Evolutionary conservation across 148 eudicot genomes (phyloP), one percentile per base, ranked within the genome.

Genomic region (Tetragonia tetragonoides): DNA sequence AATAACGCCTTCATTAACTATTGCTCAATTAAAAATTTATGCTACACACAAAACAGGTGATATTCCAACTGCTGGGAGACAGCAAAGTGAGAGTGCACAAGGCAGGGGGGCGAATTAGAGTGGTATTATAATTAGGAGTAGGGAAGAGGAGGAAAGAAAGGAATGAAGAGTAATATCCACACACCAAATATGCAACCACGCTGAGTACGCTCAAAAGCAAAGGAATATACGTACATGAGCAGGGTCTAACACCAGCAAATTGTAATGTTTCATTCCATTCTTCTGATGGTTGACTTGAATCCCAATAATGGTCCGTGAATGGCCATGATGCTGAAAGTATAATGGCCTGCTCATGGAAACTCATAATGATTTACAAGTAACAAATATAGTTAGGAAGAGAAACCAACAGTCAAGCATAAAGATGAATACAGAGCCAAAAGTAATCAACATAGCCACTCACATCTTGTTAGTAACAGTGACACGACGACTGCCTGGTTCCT

Each of bases 281-380:
- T 76, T 83, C 78, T 85, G 87, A 72, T 66, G 84, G 83, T 82
- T 90, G 73, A 79, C 84, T 84, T 95, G 97, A 84, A 95, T 88
- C 51, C 99, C 99, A 49, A 93, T 87, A 60, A 95, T 93, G 74
- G 99, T 95, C 84, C 99, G 89, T 80, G 99, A 95, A 79, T 95
- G 99, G 56, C 99, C 99, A 56, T 93, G 83, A 81, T 95, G 97
- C 81, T 95, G 99, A 85, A 95, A 93, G 81, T 95, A 95, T 87
- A 93, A 82, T 34, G 97, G 99, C 92, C 99, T 95, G 88, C 54
- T 68, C 66, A 72, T 20, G 51, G 49, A 69, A 78, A 47, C 66
- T 46, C 80, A 70, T 4, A 61, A 72, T 15, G 78, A 7, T 47
- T 64, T 47, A 39, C 39, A 40, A 41, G 39, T 68, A 61, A 41